Evolutionary conservation across 1,284 basidiomycete genomes (phyloP), one percentile per base, ranked within the genome.

Genomic region (Heterobasidion parviporum): DNA sequence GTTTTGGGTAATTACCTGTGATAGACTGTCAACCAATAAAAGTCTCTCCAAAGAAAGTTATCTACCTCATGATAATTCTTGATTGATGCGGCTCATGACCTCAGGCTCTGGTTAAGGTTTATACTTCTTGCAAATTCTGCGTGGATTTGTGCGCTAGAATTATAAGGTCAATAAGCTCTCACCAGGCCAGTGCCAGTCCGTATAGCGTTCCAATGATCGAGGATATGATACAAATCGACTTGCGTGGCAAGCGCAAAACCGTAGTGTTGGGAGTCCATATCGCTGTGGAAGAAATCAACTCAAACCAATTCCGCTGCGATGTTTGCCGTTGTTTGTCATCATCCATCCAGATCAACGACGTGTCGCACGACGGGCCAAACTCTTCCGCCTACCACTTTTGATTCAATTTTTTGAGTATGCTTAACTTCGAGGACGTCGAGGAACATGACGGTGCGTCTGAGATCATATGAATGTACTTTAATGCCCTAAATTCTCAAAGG

Each of bases 391-490:
- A 47, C 20, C 18, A 12, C 50, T 45, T 45, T 55, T 53, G 8
- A 10, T 52, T 26, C 8, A 9, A 10, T 35, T 47, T 15, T 38
- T 14, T 18, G n/a, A 33, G 18, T 16, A 56, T 56, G 70, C 63
- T 80, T 69, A 79, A 76, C 63, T 81, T 81, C 62, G 78, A 80
- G 67, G 79, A 80, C 65, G 79, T 83, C 57, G 82, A 84, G 68
- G 82, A 84, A 64, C 76, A 80, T 59, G 82, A 83, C 68, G 81
- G 82, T 81, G 59, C 56, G 75, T 66, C 33, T 16, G 12, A 32
- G 36, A 34, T 8, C 50, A 33, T 14, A 5, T 53, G 1, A 2
- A 12, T 10, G 20, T 10, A 2, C 3, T 18, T 16, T 9, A 36
- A 10, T 34, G 26, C 26, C 53, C 15, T 47, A 38, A 48, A 49